Percentiles rank a stretch among this genome's conserved stretches.
phyloP scores from a whole-genome alignment of 768 basidiomycete genomes.

The Cyathus striatus region DNA sequence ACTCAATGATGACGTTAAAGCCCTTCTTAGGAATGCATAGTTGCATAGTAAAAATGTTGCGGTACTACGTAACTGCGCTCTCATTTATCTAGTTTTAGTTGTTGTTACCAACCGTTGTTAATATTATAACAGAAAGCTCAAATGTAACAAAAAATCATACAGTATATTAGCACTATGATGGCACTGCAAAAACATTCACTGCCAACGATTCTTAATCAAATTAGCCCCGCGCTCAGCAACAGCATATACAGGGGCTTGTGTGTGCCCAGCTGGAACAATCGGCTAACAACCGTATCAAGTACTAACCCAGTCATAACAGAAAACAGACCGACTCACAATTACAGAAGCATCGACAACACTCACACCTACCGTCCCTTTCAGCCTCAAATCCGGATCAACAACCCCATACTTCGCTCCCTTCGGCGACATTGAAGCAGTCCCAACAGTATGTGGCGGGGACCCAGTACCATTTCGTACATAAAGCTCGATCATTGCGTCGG shows the following conservation, averaged over 20 bases:
- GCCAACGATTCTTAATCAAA: slow-evolving; percentile 9
- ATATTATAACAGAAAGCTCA: too few species aligned
- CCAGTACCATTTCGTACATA: not conserved
- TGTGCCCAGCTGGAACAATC: slow-evolving; percentile 17
- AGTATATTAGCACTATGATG: too few species aligned
- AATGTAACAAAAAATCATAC: too few species aligned
- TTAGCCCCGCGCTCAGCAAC: slow-evolving; percentile 23
- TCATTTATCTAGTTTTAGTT: too few species aligned
- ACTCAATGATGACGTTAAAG: too few species aligned
- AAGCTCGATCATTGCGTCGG: not conserved
- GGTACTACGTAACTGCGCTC: too few species aligned
- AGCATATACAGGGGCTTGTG: slow-evolving; percentile 20
- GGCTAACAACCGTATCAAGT: slow-evolving; percentile 6
- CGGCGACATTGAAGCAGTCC: slow-evolving; percentile 19
- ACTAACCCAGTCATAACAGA: not conserved
- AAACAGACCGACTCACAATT: slow-evolving; percentile 7
- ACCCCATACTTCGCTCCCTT: slow-evolving; percentile 16
- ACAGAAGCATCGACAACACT: slow-evolving; percentile 27
- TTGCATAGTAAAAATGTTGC: too few species aligned
- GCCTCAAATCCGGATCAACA: slow-evolving; percentile 20
- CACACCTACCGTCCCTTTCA: slow-evolving; percentile 21
- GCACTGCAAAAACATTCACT: not conserved
- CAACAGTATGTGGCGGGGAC: slow-evolving; percentile 14
- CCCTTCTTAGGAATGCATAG: too few species aligned
- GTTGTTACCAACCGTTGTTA: too few species aligned